Conservation (phyloP, 2,329 filamentous ascomycete genomes). For the Arthrobotrys iridis region DNA sequence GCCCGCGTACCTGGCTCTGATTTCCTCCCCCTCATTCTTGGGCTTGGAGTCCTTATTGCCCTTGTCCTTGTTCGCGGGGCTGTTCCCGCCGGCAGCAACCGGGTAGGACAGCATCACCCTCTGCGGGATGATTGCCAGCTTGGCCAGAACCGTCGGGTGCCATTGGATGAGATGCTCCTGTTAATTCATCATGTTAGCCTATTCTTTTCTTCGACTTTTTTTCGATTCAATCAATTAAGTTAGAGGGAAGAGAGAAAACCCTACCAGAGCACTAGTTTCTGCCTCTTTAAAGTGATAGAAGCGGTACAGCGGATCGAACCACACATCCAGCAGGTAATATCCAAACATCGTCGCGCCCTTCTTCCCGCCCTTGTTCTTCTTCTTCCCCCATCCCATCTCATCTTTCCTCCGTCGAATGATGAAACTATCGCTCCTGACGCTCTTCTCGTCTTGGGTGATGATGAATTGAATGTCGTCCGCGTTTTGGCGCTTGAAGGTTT, state of each 20-base stretch:
- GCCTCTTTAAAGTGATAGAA: slow-evolving; percentile 94
- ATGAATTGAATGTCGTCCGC: slow-evolving; percentile 82
- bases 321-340: slow-evolving; percentile 79
- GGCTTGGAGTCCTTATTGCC: slow-evolving; percentile 59
- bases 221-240: background rate
- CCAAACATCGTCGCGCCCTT: slow-evolving; percentile 38
- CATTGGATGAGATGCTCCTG: slow-evolving; percentile 93
- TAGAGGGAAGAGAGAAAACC: slow-evolving; percentile 58
- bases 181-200: slow-evolving; percentile 21
- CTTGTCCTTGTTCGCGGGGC: slow-evolving; percentile 60
- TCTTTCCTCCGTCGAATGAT: slow-evolving; percentile 83
- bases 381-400: slow-evolving; percentile 69
- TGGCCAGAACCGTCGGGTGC: slow-evolving; percentile 94
- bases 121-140: slow-evolving; percentile 89
- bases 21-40: slow-evolving; percentile 59
- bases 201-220: background rate
- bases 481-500: slow-evolving; percentile 85
- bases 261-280: slow-evolving; percentile 86
- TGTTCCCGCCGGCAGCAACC: slow-evolving; percentile 33
- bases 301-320: slow-evolving; percentile 94
- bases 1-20: slow-evolving; percentile 50
- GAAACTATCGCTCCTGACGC: slow-evolving; percentile 79
- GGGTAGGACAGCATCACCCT: slow-evolving; percentile 80
- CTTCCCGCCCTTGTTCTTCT: slow-evolving; percentile 24
- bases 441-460: slow-evolving; percentile 83